Base-by-base conservation (phyloP, 148 eudicot genomes). In the Persicaria maculosa region DNA sequence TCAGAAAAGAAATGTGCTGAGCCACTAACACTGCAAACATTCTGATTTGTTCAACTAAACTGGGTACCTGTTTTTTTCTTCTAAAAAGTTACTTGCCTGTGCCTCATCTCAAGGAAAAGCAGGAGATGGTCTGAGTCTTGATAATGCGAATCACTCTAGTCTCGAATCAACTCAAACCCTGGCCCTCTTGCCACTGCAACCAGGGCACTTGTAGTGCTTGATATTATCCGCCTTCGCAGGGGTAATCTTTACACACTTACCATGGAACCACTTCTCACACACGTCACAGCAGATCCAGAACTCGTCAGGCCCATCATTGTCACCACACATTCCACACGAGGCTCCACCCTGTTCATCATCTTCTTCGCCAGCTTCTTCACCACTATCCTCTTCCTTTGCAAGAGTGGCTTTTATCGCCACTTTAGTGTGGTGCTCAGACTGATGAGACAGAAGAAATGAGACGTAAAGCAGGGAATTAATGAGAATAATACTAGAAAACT, bases 181-280 rank as follows among this genome's bases (percentile, higher is more conserved):
- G 68, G 84, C 82, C 75, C 82, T 81, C 77, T 85, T 85, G 80
- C 1, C 77, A 74, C 80, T 78, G 85, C 87, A 83, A 54, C 62
- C 72, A 31, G 86, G 86, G 79, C 88, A 85, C 73, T 86, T 86
- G 75, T 84, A 86, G 74, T 84, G 82, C 82, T 79, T 80, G 76
- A 86, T 80, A 73, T 77, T 81, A 73, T 79, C 82, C 25, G 90
- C 87, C 73, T 83, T 81, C 16, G 88, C 86, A 12, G 83, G 86
- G n/a, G 90, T 82, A 25, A 86, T 83, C 75, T 86, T 86, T 22
- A 86, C 84, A 25, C 90, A 86, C 72, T 82, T 83, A 5, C 87
- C 86, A 72, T 84, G 90, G 77, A 84, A 87, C 88, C 90, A 87
- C 74, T 53, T 77, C 74, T 83, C 84, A 44, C 90, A 87, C 4